A percentile compares a stretch with the other conserved stretches of the same genome.
phyloP scores from a whole-genome alignment of 495 filamentous ascomycete genomes.

The Cenococcum geophilum region DNA sequence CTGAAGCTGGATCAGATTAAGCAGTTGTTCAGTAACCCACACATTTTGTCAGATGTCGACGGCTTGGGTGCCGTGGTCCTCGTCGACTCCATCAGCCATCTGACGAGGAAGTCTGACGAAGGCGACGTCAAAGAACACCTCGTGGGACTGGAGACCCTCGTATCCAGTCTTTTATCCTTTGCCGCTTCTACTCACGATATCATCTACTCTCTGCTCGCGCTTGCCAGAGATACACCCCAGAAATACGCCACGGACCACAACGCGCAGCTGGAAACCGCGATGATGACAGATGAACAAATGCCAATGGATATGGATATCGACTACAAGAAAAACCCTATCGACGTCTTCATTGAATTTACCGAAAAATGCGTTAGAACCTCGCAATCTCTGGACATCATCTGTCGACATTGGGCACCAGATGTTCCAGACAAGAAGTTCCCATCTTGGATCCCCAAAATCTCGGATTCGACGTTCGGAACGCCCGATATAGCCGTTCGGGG shows the following conservation, averaged over 20 bases:
- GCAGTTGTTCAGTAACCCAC: conserved; percentile 7
- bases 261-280: neutral
- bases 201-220: conserved; percentile 4
- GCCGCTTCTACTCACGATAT: conserved; percentile 3
- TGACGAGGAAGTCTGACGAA: conserved; percentile 19
- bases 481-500: neutral
- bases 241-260: neutral
- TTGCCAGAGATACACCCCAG: neutral
- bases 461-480: neutral
- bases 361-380: neutral
- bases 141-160: conserved; percentile 9
- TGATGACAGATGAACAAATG: neutral
- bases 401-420: conserved; percentile 15
- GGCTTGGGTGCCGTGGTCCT: conserved; percentile 23
- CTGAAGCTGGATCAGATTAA: neutral
- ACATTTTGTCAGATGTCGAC: conserved; percentile 18
- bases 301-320: neutral
- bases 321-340: neutral
- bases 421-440: neutral
- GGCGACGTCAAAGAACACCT: neutral
- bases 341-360: conserved; percentile 9
- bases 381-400: conserved; percentile 15
- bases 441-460: neutral
- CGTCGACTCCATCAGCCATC: conserved; percentile 26
- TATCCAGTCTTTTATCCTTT: conserved; percentile 8